These are phyloP conservation scores for Jacaranda copaia DNA, from an alignment of 257 asterid genomes.

Conservation along the genomic window DNA sequence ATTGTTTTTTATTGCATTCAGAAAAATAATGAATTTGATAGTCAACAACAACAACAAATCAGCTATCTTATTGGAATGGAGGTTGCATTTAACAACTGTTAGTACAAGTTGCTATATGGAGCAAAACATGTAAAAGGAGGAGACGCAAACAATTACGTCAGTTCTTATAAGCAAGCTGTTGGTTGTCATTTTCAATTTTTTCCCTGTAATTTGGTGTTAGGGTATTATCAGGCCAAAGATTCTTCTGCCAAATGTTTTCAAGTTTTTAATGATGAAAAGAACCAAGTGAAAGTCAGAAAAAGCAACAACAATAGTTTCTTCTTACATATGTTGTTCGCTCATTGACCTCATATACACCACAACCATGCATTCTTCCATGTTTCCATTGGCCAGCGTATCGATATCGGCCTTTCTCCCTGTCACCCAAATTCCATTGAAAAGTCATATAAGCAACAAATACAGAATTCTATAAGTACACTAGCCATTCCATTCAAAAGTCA, in stretches of 20 bases:
- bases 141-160: background rate
- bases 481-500: background rate
- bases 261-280: background rate
- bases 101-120: background rate
- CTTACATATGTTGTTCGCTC: constrained; percentile 81
- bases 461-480: constrained; percentile 5
- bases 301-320: constrained; percentile 32
- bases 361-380: constrained; percentile 98
- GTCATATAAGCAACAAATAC: constrained; percentile 26
- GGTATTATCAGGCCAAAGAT: background rate
- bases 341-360: constrained; percentile 94
- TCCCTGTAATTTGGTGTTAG: background rate
- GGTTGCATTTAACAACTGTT: constrained; percentile 15
- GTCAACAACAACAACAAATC: constrained; percentile 19
- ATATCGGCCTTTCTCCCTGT: constrained; percentile 96
- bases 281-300: constrained; percentile 28
- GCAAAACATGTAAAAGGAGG: background rate
- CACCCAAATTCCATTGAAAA: constrained; percentile 37
- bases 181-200: background rate
- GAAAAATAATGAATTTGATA: background rate
- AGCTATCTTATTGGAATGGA: background rate
- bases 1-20: background rate
- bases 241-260: constrained; percentile 18
- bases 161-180: constrained; percentile 9
- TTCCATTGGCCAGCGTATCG: constrained; percentile 98